Evolutionary conservation across 2,329 filamentous ascomycete species (phyloP).

Genomic region (Thelonectria rubi): DNA sequence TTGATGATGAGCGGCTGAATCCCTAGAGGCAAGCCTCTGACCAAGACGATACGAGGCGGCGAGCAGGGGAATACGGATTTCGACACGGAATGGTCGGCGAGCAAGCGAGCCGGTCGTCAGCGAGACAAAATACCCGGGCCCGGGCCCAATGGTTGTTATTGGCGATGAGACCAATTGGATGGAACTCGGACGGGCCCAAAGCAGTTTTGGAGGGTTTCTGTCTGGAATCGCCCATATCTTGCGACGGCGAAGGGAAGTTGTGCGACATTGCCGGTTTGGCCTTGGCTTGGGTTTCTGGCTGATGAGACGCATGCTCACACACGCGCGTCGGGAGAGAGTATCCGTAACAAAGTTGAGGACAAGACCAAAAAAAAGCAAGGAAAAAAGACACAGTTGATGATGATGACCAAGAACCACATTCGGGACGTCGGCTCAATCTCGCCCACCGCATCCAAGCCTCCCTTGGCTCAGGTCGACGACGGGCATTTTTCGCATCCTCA

Average conservation of each 20-base stretch:
- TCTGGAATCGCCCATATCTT: background rate
- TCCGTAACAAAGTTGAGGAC: background rate
- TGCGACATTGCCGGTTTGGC: conserved; percentile 19
- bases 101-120: conserved; percentile 13
- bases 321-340: conserved; percentile 7
- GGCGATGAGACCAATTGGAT: too few species aligned
- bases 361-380: background rate
- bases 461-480: conserved; percentile 9
- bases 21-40: background rate
- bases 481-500: conserved; percentile 1
- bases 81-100: conserved; percentile 17
- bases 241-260: background rate
- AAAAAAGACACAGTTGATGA: too few species aligned
- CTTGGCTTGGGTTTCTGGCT: background rate
- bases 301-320: conserved; percentile 11
- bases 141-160: too few species aligned
- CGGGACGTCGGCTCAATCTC: background rate
- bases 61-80: conserved; percentile 2
- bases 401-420: background rate
- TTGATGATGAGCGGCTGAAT: background rate
- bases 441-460: conserved; percentile 4
- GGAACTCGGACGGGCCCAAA: too few species aligned
- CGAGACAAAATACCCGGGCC: conserved; percentile 13
- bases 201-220: too few species aligned
- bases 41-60: conserved; percentile 8